phyloP scores from a whole-genome alignment of 441 rosid genomes.

The Syzygium syzygioides region DNA sequence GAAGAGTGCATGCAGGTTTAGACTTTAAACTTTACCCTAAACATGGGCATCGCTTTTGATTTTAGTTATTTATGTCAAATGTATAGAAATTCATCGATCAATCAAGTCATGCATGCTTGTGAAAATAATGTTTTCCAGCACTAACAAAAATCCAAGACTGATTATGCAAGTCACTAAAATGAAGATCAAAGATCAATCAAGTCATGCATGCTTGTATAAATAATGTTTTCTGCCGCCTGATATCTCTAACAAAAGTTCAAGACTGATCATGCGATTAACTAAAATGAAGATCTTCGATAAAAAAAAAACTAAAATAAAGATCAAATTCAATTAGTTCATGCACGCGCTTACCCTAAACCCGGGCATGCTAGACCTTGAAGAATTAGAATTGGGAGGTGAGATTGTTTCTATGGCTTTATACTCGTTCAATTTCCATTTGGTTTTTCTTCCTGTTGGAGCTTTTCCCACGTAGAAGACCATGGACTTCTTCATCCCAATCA shows the following conservation, averaged over 20 bases:
- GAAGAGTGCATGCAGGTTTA: not conserved
- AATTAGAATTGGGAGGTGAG: not conserved
- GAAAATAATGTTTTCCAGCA: not conserved
- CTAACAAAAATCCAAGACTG: not conserved
- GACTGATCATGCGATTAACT: not conserved
- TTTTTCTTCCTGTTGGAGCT: conserved; percentile 69
- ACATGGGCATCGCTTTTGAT: not conserved
- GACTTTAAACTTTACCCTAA: not conserved
- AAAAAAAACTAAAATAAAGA: not conserved
- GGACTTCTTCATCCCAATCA: conserved; percentile 65
- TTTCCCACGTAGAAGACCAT: conserved; percentile 80
- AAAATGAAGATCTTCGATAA: not conserved
- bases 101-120: not conserved
- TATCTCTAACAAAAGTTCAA: not conserved
- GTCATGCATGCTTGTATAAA: not conserved
- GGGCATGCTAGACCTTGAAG: not conserved
- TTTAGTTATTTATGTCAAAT: not conserved
- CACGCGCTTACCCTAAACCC: not conserved
- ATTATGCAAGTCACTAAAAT: not conserved
- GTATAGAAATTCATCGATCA: not conserved
- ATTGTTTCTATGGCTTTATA: conserved; percentile 50
- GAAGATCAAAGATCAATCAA: not conserved
- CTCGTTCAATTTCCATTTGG: conserved; percentile 85
- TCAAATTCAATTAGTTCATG: not conserved
- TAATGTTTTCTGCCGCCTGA: not conserved